These are phyloP conservation scores for Thalia dealbata DNA, from an alignment of 176 grass and related monocot genomes.

Conservation along the genomic window DNA sequence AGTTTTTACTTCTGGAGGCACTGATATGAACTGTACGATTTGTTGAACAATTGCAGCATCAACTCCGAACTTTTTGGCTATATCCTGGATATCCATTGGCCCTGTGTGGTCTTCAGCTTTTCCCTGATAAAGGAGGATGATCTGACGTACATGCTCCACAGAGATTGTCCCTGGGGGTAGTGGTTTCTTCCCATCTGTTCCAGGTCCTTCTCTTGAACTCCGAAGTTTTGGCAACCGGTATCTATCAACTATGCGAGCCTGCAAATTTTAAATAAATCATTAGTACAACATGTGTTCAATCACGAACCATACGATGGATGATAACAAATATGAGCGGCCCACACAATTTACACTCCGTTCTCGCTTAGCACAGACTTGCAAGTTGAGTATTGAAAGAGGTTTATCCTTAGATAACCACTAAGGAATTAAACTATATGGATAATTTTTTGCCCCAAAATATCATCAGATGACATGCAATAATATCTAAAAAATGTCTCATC, in stretches of 20 bases:
- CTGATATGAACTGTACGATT: constrained; percentile 46
- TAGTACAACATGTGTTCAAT: not conserved
- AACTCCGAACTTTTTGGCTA: constrained; percentile 45
- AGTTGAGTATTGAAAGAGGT: too few relatives aligned
- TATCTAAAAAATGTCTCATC: too few relatives aligned
- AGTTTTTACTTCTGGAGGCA: constrained; percentile 27
- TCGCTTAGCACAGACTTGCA: too few relatives aligned
- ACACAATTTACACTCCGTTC: not conserved
- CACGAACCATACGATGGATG: not conserved
- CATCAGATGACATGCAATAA: too few relatives aligned
- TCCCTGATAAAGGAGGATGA: constrained; percentile 59
- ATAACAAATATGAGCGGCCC: not conserved
- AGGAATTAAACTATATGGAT: too few relatives aligned
- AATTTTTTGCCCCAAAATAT: too few relatives aligned
- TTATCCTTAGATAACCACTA: too few relatives aligned
- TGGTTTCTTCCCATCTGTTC: constrained; percentile 27
- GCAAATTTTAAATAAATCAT: too few relatives aligned
- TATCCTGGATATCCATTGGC: constrained; percentile 37
- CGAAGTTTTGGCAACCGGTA: constrained; percentile 56
- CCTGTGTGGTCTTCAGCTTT: constrained; percentile 31
- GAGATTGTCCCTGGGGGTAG: constrained; percentile 44
- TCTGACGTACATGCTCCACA: constrained; percentile 32
- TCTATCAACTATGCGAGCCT: constrained; percentile 42
- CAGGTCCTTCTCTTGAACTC: constrained; percentile 28
- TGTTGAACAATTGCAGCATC: constrained; percentile 31